Conservation (phyloP, 1,284 basidiomycete genomes). For the Pyrrhoderma noxium region DNA sequence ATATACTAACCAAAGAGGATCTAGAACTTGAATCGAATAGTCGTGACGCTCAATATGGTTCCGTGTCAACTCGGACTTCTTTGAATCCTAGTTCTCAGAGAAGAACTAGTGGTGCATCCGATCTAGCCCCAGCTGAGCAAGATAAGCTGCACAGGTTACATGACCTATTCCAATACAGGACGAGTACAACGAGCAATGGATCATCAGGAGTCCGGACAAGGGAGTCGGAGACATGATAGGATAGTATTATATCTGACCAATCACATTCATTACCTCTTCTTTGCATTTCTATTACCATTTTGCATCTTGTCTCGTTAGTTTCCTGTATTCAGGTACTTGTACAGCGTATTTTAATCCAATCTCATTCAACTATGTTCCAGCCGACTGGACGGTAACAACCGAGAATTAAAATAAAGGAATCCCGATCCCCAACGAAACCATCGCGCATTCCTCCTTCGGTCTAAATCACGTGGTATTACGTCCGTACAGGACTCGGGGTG, state of each 20-base stretch:
- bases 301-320: no score
- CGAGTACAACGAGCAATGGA: slow-evolving; percentile 57
- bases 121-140: slow-evolving; percentile 36
- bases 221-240: slow-evolving; percentile 14
- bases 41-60: slow-evolving; percentile 21
- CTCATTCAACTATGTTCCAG: no score
- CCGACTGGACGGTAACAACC: no score
- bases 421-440: background rate
- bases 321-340: no score
- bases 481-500: no score
- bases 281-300: no score
- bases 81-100: slow-evolving; percentile 21
- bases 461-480: background rate
- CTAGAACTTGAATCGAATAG: slow-evolving; percentile 61
- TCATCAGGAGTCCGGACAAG: slow-evolving; percentile 21
- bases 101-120: slow-evolving; percentile 25
- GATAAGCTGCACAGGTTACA: slow-evolving; percentile 69
- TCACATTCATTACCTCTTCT: no score
- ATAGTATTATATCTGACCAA: background rate
- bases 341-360: no score
- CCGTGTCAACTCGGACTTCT: slow-evolving; percentile 17
- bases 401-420: no score
- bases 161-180: slow-evolving; percentile 74
- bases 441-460: background rate
- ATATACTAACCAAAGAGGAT: background rate